A percentile compares a stretch with the other conserved stretches of the same genome.
Evolutionary conservation across 2,329 filamentous ascomycete species (phyloP).

Genomic region (Talaromyces amestolkiae): DNA sequence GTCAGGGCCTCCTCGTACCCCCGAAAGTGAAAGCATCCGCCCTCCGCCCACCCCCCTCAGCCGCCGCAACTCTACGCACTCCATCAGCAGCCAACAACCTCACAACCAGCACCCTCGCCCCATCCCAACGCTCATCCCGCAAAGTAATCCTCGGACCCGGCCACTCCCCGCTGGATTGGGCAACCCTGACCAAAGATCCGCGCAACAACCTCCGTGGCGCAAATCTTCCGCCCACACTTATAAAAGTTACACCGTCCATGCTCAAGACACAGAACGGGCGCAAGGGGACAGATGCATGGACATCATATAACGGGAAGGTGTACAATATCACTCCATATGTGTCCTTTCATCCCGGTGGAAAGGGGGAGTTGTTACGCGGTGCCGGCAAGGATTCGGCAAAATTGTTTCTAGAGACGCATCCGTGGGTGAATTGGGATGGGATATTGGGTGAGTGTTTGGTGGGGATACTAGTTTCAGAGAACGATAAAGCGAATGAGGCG

Average conservation of each 20-base stretch:
- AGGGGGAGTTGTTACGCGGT: slow-evolving; percentile 60
- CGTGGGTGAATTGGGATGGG: slow-evolving; percentile 68
- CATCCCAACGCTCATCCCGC: slow-evolving; percentile 43
- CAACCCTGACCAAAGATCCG: slow-evolving; percentile 65
- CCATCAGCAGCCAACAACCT: slow-evolving; percentile 42
- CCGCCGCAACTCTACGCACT: slow-evolving; percentile 44
- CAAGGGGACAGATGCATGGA: slow-evolving; percentile 86
- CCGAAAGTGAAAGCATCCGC: slow-evolving; percentile 30
- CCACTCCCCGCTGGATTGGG: slow-evolving; percentile 95
- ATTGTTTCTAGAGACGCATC: slow-evolving; percentile 63
- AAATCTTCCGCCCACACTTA: slow-evolving; percentile 52
- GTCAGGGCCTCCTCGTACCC: slow-evolving; percentile 24
- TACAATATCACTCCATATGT: slow-evolving; percentile 92
- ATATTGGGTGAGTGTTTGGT: slow-evolving; percentile 62
- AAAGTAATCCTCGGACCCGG: slow-evolving; percentile 81
- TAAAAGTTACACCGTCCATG: slow-evolving; percentile 77
- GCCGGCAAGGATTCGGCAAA: slow-evolving; percentile 65
- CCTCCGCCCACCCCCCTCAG: slow-evolving; percentile 44
- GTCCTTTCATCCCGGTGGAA: slow-evolving; percentile 82
- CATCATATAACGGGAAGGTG: slow-evolving; percentile 79
- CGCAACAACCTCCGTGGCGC: slow-evolving; percentile 64
- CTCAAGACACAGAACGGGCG: slow-evolving; percentile 76
- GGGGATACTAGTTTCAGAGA: slow-evolving; percentile 59
- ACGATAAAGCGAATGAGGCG: slow-evolving; percentile 38
- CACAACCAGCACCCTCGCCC: slow-evolving; percentile 42